A percentile compares a stretch with the other conserved stretches of the same genome.
These are phyloP conservation scores for Rhodocollybia butyracea DNA, from an alignment of 768 basidiomycete genomes.

Conservation along the genomic window DNA sequence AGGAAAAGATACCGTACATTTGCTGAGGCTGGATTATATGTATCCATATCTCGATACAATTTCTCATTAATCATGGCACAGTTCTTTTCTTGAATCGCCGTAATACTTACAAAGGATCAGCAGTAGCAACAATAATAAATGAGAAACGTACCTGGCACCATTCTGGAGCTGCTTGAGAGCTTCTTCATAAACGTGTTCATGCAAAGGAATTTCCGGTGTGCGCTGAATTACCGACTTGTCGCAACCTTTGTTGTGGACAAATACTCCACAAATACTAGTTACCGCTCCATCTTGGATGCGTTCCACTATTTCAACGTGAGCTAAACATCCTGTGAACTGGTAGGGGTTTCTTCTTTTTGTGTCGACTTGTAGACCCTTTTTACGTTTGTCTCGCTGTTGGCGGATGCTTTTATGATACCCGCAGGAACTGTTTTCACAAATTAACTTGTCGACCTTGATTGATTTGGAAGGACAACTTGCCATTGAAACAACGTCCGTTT, in stretches of 20 bases:
- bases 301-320: slow-evolving; percentile 29
- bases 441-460: no score
- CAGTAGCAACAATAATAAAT: neutral
- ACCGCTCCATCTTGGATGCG: slow-evolving; percentile 10
- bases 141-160: slow-evolving; percentile 11
- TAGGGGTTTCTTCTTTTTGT: no score
- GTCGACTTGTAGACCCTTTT: no score
- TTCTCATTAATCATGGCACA: neutral
- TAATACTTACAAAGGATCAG: slow-evolving; percentile 6
- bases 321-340: slow-evolving; percentile 30
- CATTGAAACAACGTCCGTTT: no score
- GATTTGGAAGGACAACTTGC: no score
- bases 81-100: slow-evolving; percentile 15
- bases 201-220: slow-evolving; percentile 27
- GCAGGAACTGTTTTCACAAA: no score
- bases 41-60: slow-evolving; percentile 4
- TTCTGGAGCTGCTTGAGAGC: slow-evolving; percentile 14
- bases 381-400: no score
- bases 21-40: neutral
- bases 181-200: slow-evolving; percentile 25
- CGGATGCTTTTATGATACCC: no score
- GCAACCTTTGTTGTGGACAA: slow-evolving; percentile 27
- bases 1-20: slow-evolving; percentile 19
- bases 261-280: slow-evolving; percentile 19
- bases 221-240: slow-evolving; percentile 12